Percentiles rank a stretch among this genome's conserved stretches.
These are phyloP conservation scores for Aspergillus fructus DNA, from an alignment of 2,329 filamentous ascomycete species.

Conservation along the genomic window DNA sequence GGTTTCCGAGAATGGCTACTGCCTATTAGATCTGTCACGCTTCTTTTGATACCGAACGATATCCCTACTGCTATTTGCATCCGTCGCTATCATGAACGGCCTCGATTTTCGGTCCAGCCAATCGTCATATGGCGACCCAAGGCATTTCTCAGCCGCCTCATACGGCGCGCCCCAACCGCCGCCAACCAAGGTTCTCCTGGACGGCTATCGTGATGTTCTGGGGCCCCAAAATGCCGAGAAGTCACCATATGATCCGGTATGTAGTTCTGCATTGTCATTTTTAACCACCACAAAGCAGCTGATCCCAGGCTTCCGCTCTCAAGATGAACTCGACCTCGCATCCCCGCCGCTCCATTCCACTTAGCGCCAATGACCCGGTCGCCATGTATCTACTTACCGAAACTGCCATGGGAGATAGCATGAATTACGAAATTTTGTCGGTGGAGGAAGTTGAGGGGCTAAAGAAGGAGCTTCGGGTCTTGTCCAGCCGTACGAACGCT, in stretches of 20 bases:
- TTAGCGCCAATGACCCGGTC: slow-evolving; percentile 58
- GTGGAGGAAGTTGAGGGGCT: slow-evolving; percentile 88
- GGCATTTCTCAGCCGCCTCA: slow-evolving; percentile 37
- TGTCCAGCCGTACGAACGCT: slow-evolving; percentile 76
- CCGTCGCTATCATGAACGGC: slow-evolving; percentile 31
- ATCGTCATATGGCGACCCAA: slow-evolving; percentile 43
- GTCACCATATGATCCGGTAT: slow-evolving; percentile 59
- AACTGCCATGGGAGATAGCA: slow-evolving; percentile 87
- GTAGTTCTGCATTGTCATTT: slow-evolving; percentile 19
- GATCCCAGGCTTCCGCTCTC: background rate
- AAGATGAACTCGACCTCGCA: slow-evolving; percentile 54
- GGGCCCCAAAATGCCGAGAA: slow-evolving; percentile 56
- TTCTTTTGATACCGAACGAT: background rate
- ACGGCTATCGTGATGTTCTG: slow-evolving; percentile 60
- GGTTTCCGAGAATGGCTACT: slow-evolving; percentile 16
- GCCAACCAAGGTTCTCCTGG: slow-evolving; percentile 51
- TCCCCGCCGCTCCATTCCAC: slow-evolving; percentile 36
- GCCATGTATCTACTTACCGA: slow-evolving; percentile 90
- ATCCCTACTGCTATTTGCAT: slow-evolving; percentile 3
- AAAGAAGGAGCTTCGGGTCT: slow-evolving; percentile 77
- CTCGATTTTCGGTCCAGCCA: slow-evolving; percentile 39
- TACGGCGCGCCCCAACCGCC: slow-evolving; percentile 33
- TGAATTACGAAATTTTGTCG: slow-evolving; percentile 78
- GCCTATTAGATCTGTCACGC: slow-evolving; percentile 13
- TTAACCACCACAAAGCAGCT: background rate